phyloP scores from a whole-genome alignment of 176 grass and related monocot genomes.

The Lolium perenne region DNA sequence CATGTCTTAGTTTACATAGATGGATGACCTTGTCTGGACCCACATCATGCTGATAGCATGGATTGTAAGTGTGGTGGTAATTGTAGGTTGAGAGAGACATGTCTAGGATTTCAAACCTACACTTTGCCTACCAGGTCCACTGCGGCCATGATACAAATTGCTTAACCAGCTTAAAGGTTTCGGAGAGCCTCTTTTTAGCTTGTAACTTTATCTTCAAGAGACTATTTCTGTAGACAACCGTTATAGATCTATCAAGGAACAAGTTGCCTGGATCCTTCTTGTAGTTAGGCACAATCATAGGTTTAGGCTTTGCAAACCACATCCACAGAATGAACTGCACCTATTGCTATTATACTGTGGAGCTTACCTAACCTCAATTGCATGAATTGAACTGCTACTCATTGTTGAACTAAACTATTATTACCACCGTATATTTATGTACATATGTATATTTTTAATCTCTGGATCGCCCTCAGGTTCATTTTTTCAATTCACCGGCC shows the following conservation, averaged over 20 bases:
- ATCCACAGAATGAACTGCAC: neutral
- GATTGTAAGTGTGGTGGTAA: neutral
- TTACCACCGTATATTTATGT: neutral
- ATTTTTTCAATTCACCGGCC: neutral
- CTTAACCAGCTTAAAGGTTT: neutral
- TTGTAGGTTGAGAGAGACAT: neutral
- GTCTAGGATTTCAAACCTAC: neutral
- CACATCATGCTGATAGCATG: neutral
- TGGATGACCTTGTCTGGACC: neutral
- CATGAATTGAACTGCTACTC: neutral
- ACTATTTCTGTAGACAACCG: neutral
- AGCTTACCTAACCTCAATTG: neutral
- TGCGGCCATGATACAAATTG: neutral
- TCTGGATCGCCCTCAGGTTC: neutral
- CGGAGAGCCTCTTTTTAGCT: neutral
- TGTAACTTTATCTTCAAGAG: neutral
- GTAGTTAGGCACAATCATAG: neutral
- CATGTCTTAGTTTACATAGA: neutral
- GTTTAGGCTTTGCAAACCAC: slow-evolving; percentile 9
- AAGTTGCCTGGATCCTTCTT: neutral
- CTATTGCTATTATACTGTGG: neutral
- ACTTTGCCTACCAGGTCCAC: neutral
- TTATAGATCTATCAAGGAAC: neutral
- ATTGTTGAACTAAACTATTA: slow-evolving; percentile 3
- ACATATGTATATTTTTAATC: neutral